A percentile compares a stretch with the other conserved stretches of the same genome.
Evolutionary conservation across 2,329 filamentous ascomycete genomes (phyloP).

Genomic region (Trichoderma sp.): DNA sequence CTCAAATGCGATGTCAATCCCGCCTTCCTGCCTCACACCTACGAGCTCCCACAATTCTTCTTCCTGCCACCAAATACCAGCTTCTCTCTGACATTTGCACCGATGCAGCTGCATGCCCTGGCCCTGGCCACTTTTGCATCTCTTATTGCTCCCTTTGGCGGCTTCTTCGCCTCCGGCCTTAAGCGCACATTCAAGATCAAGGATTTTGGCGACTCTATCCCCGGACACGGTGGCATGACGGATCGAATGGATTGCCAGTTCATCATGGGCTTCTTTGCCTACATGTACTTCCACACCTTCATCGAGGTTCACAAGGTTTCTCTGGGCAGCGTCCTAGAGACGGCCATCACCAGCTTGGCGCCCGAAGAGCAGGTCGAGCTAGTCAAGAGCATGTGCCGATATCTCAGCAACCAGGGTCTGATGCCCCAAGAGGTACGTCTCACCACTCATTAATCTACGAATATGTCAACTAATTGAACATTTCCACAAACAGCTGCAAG

Average conservation of each 20-base stretch:
- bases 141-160: constrained; percentile 93
- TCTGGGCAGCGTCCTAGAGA: constrained; percentile 85
- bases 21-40: constrained; percentile 79
- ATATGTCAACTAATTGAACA: not conserved
- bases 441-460: not conserved
- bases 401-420: constrained; percentile 65
- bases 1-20: constrained; percentile 89
- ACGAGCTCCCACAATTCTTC: constrained; percentile 71
- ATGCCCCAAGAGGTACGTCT: constrained; percentile 38
- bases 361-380: constrained; percentile 88
- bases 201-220: constrained; percentile 98
- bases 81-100: constrained; percentile 72
- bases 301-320: constrained; percentile 85
- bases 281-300: constrained; percentile 98
- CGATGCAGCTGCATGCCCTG: constrained; percentile 92
- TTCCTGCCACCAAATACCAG: constrained; percentile 63
- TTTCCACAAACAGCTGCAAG: constrained; percentile 28
- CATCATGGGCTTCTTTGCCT: constrained; percentile 98
- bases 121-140: constrained; percentile 92
- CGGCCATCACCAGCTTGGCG: constrained; percentile 84
- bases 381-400: constrained; percentile 63
- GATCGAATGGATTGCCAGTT: constrained; percentile 99
- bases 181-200: constrained; percentile 99
- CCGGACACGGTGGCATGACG: constrained; percentile 95
- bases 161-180: constrained; percentile 95